Evolutionary conservation across 2,329 filamentous ascomycete species (phyloP), one percentile per base, ranked within the genome.

Genomic region (Stemphylium vesicarium): DNA sequence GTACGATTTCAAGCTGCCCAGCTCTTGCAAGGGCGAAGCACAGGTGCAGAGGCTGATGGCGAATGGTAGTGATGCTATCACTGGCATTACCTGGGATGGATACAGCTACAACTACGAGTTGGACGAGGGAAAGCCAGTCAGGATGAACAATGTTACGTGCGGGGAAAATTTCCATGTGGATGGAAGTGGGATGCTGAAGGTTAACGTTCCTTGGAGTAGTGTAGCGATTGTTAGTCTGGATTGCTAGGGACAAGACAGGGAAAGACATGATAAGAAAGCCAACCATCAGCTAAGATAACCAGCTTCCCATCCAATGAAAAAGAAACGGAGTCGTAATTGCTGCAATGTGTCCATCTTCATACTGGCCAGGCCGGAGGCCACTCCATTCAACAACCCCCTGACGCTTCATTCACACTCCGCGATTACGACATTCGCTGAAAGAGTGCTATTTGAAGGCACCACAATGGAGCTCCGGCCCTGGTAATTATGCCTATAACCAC

Each of bases 11-110:
- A 49, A 57, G 11, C 13, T 53, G 2, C 50, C 50, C 69, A 10
- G 60, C 81, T n/a, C 66, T 62, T 33, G 31, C 29, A 22, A 63
- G 41, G 57, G 56, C 4, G 62, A 63, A 20, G 63, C 59, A 0
- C 68, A 75, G 0, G 75, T 86, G 40, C 76, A 83, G 63, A 73
- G 84, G 24, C 68, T 88, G 26, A 66, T 76, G 44, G 85, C 86
- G 1, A 87, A 87, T 66, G 86, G 86, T 0, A 88, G 84, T 60
- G 84, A 88, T 71, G 84, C 85, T 7, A 80, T 86, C 15, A 81
- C 82, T 0, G 85, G 85, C 0, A 81, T 88, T 36, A 82, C 84
- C 0, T 88, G 81, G 76, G 83, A 87, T 67, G 85, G 85, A 1
- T 81, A 77, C 66, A 87, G 83, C 56, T 88, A 85, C 56, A 84